phyloP scores from a whole-genome alignment of 1,139 yeast species.

The Pichia sp. region DNA sequence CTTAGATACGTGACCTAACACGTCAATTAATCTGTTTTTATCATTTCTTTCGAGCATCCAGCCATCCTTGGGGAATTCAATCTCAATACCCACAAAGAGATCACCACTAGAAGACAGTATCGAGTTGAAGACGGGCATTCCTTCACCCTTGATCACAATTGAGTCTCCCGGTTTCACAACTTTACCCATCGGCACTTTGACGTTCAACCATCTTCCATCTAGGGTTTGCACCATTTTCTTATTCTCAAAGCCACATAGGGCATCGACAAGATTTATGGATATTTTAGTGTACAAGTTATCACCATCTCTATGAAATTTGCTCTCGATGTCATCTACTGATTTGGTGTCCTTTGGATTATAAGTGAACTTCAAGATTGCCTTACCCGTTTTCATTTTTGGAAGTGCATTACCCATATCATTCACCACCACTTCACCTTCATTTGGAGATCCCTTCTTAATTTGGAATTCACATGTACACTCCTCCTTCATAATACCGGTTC shows the following conservation, averaged over 20 bases:
- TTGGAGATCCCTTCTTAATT: conserved; percentile 60
- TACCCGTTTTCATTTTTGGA: conserved; percentile 72
- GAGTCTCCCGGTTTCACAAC: conserved; percentile 76
- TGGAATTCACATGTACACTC: conserved; percentile 72
- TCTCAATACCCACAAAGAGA: conserved; percentile 59
- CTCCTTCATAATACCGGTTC: conserved; percentile 56
- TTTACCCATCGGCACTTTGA: conserved; percentile 64
- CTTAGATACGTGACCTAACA: conserved; percentile 42
- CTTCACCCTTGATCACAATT: conserved; percentile 65
- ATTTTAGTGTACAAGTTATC: conserved; percentile 58
- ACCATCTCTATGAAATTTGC: conserved; percentile 40
- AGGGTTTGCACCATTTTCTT: conserved; percentile 62
- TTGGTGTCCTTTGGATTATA: conserved; percentile 10
- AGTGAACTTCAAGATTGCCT: conserved; percentile 49
- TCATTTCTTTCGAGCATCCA: conserved; percentile 72
- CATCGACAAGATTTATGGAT: conserved; percentile 65
- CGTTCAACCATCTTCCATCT: conserved; percentile 68
- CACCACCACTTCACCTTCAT: conserved; percentile 50
- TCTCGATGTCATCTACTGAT: conserved; percentile 22
- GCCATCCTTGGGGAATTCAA: conserved; percentile 78
- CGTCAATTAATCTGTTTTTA: conserved; percentile 41
- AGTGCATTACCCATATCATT: conserved; percentile 73
- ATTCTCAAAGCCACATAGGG: conserved; percentile 70
- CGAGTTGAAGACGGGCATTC: conserved; percentile 57
- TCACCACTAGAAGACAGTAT: conserved; percentile 48